phyloP scores from a whole-genome alignment of 2,329 filamentous ascomycete genomes.

The Ascosphaera apis region DNA sequence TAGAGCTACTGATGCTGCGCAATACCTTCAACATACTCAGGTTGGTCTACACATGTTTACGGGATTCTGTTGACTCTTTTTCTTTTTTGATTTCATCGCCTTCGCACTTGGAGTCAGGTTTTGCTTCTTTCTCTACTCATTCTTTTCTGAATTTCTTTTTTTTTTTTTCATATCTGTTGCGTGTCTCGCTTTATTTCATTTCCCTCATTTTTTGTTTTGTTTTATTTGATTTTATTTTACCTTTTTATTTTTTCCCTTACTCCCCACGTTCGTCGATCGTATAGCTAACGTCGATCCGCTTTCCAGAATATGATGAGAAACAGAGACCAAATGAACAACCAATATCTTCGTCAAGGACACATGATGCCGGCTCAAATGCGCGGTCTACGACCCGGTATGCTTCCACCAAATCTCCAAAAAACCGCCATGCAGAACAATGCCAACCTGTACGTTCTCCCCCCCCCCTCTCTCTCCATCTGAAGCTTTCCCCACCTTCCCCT shows the following conservation, averaged over 20 bases:
- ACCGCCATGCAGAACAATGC: slow-evolving; percentile 54
- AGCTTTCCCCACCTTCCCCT: slow-evolving; percentile 1
- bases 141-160: too few relatives aligned
- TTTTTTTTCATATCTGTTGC: too few relatives aligned
- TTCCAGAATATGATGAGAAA: slow-evolving; percentile 38
- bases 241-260: neutral
- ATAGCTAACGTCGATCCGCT: too few relatives aligned
- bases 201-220: neutral
- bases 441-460: slow-evolving; percentile 15
- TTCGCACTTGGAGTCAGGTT: too few relatives aligned
- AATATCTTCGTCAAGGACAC: slow-evolving; percentile 52
- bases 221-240: neutral
- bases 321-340: slow-evolving; percentile 54
- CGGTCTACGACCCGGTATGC: slow-evolving; percentile 29
- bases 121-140: too few relatives aligned
- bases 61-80: too few relatives aligned
- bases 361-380: slow-evolving; percentile 30
- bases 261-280: too few relatives aligned
- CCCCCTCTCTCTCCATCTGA: neutral
- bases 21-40: slow-evolving; percentile 66
- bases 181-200: too few relatives aligned
- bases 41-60: too few relatives aligned
- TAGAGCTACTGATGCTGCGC: slow-evolving; percentile 38
- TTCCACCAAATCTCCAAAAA: slow-evolving; percentile 33
- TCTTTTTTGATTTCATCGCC: slow-evolving; percentile 1